A percentile compares a stretch with the other conserved stretches of the same genome.
Evolutionary conservation across 257 asterid genomes (phyloP).

Genomic region (Solanum virginianum): DNA sequence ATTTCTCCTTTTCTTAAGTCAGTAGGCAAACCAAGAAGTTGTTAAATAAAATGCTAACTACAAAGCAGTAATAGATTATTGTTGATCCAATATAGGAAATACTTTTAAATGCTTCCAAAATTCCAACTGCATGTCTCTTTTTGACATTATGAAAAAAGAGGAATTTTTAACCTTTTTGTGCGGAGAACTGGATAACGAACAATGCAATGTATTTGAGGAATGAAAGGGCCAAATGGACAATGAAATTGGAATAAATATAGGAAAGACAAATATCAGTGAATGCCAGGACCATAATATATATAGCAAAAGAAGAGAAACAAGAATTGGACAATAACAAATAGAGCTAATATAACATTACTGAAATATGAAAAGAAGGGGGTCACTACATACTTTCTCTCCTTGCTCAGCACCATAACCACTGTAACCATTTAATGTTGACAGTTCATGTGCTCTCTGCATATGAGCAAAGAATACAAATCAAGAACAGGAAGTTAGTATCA

Average conservation of each 20-base stretch:
- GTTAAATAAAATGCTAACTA: not conserved
- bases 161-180: not conserved
- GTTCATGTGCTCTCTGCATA: slow-evolving; percentile 51
- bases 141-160: not conserved
- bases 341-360: not conserved
- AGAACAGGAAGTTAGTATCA: not conserved
- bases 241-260: not conserved
- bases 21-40: not conserved
- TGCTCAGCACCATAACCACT: slow-evolving; percentile 98
- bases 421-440: slow-evolving; percentile 82
- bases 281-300: not conserved
- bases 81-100: not conserved
- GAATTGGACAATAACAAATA: not conserved
- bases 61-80: not conserved
- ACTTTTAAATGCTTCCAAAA: not conserved
- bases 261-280: not conserved
- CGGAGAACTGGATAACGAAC: not conserved
- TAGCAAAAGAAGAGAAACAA: not conserved
- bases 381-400: slow-evolving; percentile 70
- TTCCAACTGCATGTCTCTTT: not conserved
- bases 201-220: not conserved
- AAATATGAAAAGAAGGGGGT: not conserved
- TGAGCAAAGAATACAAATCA: not conserved
- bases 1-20: not conserved
- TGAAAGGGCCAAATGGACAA: not conserved